These are phyloP conservation scores for Mycena galopus DNA, from an alignment of 768 basidiomycete species.

Conservation along the genomic window DNA sequence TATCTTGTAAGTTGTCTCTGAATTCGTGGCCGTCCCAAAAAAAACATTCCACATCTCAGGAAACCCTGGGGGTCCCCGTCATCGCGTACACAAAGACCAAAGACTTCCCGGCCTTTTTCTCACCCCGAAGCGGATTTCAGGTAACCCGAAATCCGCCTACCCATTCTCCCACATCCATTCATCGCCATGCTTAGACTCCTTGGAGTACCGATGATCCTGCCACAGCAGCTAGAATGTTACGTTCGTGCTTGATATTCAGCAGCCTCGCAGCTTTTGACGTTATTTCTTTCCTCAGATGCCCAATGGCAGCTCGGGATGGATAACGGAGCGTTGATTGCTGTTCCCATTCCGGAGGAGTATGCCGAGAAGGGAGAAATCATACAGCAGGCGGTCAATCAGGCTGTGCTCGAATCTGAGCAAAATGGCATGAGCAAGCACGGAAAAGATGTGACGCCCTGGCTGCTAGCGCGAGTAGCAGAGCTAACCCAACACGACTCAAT, in stretches of 20 bases:
- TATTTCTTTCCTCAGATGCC: constrained; percentile 60
- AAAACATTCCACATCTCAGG: constrained; percentile 58
- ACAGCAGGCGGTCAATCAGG: constrained; percentile 85
- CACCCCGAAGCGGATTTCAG: constrained; percentile 84
- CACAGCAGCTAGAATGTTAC: constrained; percentile 80
- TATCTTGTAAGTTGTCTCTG: constrained; percentile 67
- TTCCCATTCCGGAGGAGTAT: constrained; percentile 88
- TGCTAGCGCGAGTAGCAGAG: constrained; percentile 85
- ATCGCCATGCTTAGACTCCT: constrained; percentile 67
- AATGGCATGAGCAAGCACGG: constrained; percentile 85
- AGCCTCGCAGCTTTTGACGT: constrained; percentile 4
- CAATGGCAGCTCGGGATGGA: constrained; percentile 79
- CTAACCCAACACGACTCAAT: constrained; percentile 84
- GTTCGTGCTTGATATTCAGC: constrained; percentile 55
- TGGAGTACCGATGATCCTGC: constrained; percentile 77
- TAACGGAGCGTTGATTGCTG: constrained; percentile 86
- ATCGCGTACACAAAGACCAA: constrained; percentile 78
- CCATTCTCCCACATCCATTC: not conserved
- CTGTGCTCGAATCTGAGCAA: constrained; percentile 84
- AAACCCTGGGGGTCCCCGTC: constrained; percentile 95
- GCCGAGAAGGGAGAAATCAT: constrained; percentile 75
- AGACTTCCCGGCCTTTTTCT: constrained; percentile 97
- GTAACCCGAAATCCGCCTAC: constrained; percentile 53
- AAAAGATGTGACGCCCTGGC: constrained; percentile 96
- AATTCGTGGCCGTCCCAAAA: not conserved